These are phyloP conservation scores for Talaromyces marneffei DNA, from an alignment of 2,329 filamentous ascomycete species.

Conservation along the genomic window DNA sequence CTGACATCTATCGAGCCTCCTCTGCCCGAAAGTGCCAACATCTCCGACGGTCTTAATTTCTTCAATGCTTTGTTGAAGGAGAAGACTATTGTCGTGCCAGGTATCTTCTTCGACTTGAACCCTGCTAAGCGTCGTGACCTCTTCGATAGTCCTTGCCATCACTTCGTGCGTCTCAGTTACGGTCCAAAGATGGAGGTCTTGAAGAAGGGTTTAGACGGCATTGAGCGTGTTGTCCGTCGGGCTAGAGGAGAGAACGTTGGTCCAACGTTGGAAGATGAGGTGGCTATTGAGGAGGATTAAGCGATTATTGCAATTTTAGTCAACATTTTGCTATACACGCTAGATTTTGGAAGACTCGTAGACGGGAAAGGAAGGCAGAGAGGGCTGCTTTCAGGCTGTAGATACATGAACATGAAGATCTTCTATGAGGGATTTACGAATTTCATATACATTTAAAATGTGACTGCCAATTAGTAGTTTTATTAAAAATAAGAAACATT, in stretches of 20 bases:
- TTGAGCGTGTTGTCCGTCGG: conserved; percentile 67
- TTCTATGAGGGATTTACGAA: background rate
- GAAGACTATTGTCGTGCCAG: conserved; percentile 93
- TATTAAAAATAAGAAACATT: no score
- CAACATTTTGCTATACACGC: background rate
- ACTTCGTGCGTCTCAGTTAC: conserved; percentile 81
- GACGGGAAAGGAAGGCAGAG: background rate
- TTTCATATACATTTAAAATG: background rate
- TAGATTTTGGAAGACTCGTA: background rate
- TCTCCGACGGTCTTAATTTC: conserved; percentile 92
- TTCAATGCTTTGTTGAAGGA: conserved; percentile 90
- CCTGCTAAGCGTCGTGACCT: conserved; percentile 81
- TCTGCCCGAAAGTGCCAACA: conserved; percentile 58
- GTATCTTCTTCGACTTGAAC: conserved; percentile 97
- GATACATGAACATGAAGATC: conserved; percentile 2
- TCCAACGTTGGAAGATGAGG: conserved; percentile 31
- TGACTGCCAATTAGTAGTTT: no score
- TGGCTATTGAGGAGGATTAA: conserved; percentile 30
- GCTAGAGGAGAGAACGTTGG: conserved; percentile 30
- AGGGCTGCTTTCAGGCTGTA: background rate
- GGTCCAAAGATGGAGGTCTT: conserved; percentile 75
- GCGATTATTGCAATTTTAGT: background rate
- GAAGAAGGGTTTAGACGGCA: conserved; percentile 73
- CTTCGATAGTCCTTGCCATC: conserved; percentile 91
- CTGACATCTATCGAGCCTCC: conserved; percentile 44